These are phyloP conservation scores for Agaricales sp. DNA, from an alignment of 1,284 basidiomycete species.

Conservation along the genomic window DNA sequence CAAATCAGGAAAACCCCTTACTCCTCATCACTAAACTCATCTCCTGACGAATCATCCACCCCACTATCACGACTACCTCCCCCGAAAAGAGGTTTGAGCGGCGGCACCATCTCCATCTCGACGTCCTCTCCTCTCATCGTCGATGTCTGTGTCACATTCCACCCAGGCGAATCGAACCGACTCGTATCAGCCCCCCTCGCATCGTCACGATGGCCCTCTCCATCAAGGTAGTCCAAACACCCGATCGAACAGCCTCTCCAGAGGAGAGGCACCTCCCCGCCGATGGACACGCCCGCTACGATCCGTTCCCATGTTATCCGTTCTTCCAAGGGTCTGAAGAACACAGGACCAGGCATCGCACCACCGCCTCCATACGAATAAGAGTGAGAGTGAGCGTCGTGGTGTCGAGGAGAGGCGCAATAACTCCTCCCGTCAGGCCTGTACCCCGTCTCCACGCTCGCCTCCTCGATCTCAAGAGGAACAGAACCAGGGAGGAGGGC, in stretches of 20 bases:
- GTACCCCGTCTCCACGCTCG: background rate
- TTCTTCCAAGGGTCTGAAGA: slow-evolving; percentile 49
- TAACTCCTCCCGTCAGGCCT: background rate
- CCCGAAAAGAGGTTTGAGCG: no score
- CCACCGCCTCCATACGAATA: slow-evolving; percentile 28
- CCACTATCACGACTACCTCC: background rate
- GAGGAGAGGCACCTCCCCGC: slow-evolving; percentile 45
- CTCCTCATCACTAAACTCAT: background rate
- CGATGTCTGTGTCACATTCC: no score
- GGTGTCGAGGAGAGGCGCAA: slow-evolving; percentile 1
- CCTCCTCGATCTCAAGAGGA: background rate
- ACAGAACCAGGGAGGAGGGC: background rate
- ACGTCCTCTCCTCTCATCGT: no score
- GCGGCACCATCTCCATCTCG: no score
- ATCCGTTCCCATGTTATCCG: slow-evolving; percentile 52
- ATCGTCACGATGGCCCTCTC: slow-evolving; percentile 10
- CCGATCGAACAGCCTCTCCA: slow-evolving; percentile 59
- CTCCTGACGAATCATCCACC: background rate
- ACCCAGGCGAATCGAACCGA: no score
- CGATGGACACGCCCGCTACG: slow-evolving; percentile 42
- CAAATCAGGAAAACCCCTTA: background rate
- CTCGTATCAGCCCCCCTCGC: no score
- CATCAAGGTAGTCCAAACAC: slow-evolving; percentile 50
- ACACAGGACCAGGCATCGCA: slow-evolving; percentile 22
- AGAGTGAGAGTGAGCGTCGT: slow-evolving; percentile 33